Evolutionary conservation across 208 protist genomes (phyloP).

Genomic region (Leishmania lainsoni): DNA sequence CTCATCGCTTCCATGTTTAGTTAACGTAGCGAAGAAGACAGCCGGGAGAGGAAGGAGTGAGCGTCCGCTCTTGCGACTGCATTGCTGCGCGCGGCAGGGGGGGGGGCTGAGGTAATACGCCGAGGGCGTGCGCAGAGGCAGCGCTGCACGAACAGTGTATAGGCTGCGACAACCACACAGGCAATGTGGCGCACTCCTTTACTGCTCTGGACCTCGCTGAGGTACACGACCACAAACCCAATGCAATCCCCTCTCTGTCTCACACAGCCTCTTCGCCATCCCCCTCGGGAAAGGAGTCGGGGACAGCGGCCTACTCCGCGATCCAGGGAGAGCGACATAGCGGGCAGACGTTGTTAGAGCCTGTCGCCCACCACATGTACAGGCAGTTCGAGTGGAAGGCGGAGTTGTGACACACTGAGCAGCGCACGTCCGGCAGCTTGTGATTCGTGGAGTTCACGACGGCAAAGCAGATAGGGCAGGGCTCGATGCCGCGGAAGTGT

Average conservation of each 20-base stretch:
- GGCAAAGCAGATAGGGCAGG: constrained; percentile 93
- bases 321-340: constrained; percentile 92
- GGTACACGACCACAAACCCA: not conserved
- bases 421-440: constrained; percentile 84
- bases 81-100: too few species aligned
- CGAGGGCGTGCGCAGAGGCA: not conserved
- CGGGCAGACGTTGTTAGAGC: constrained; percentile 85
- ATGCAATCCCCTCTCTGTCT: not conserved
- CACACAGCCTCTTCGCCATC: not conserved
- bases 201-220: not conserved
- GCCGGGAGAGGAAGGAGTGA: not conserved
- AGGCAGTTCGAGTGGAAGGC: constrained; percentile 89
- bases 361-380: constrained; percentile 89
- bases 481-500: constrained; percentile 89
- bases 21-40: not conserved
- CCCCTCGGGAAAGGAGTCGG: not conserved
- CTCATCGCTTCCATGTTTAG: not conserved
- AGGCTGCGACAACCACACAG: not conserved
- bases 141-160: not conserved
- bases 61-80: not conserved
- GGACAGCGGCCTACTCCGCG: constrained; percentile 31
- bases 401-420: constrained; percentile 88
- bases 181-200: not conserved
- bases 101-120: not conserved
- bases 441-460: constrained; percentile 80